Percentiles rank a stretch among this genome's conserved stretches.
Conservation (phyloP, 768 basidiomycete species). For the Rhizopogon rudus region DNA sequence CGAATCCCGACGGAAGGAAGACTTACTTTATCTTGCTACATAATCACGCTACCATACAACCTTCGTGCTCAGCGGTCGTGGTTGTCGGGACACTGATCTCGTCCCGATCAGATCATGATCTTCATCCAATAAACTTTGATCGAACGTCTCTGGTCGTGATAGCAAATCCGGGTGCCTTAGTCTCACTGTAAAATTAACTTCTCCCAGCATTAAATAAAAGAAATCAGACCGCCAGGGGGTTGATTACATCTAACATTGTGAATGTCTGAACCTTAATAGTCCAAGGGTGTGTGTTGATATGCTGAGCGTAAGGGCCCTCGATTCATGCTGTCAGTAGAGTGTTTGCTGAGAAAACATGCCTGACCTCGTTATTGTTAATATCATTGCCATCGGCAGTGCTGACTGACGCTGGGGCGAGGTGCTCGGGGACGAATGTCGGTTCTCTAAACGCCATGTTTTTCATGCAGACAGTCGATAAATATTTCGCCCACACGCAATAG, state of each 20-base stretch:
- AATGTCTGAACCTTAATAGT: too few relatives aligned
- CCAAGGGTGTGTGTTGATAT: not conserved
- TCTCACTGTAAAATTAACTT: conserved; percentile 1
- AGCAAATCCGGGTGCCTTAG: not conserved
- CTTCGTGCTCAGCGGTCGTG: not conserved
- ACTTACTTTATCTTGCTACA: not conserved
- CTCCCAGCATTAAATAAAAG: not conserved
- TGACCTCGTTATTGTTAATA: not conserved
- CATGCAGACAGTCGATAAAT: not conserved
- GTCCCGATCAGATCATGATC: conserved; percentile 1
- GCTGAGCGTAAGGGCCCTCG: not conserved
- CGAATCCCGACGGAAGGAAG: not conserved
- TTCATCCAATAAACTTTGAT: conserved; percentile 1
- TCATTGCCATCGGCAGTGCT: not conserved
- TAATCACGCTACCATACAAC: not conserved
- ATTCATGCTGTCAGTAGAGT: not conserved
- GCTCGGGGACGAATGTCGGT: not conserved
- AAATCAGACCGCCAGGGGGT: not conserved
- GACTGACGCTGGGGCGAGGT: not conserved
- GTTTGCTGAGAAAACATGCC: not conserved
- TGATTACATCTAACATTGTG: not conserved
- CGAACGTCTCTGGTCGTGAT: not conserved
- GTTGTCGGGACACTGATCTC: not conserved
- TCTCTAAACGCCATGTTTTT: not conserved
- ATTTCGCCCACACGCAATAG: not conserved